Evolutionary conservation across 2,329 filamentous ascomycete genomes (phyloP), one percentile per base, ranked within the genome.

Genomic region (Plectosphaerella sp.): DNA sequence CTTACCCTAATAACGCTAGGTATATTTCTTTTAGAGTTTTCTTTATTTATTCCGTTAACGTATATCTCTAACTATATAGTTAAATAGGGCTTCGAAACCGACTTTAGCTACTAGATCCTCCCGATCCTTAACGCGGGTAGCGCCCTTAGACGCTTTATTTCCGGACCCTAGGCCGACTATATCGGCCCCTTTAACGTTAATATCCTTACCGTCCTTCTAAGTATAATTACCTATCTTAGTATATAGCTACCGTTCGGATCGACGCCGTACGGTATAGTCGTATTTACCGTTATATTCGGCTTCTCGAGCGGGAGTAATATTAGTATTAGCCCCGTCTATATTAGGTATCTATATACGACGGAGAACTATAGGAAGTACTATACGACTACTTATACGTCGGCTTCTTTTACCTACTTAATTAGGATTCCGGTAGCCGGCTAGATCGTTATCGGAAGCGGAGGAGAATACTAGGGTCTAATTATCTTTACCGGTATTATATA

Each of bases 1-100:
- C 7, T 78, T 69, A 42, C 72, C 43, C 50, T 72, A 6, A 69
- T 71, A 49, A 62, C 61, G n/a, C 33, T 62, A 7, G 67, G 73
- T 4, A 76, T 78, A 62, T 78, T 74, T 59, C 68, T 73, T 37
- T 59, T 61, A 18, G 78, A 76, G 55, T 60, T 77, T 54, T 71
- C 68, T 16, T 62, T 79, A 20, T 79, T 78, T 61, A 68, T 75
- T 25, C 68, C 74, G 1, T 76, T 78, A 61, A 78, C 74, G 58
- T 78, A 75, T 62, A 68, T 76, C 57, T 62, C 71, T 57, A 62
- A 70, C 37, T 76, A 67, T 54, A 66, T 66, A 28, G 69, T 72
- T 45, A 67, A 67, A 47, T 73, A 72, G 59, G 68, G 66, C 41
- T 67, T 72, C 48, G 15, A 56, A 56, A 33, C 37, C 53, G 5